Base-by-base conservation (phyloP, 1,284 basidiomycete genomes). In the Mrakiaceae sp. region DNA sequence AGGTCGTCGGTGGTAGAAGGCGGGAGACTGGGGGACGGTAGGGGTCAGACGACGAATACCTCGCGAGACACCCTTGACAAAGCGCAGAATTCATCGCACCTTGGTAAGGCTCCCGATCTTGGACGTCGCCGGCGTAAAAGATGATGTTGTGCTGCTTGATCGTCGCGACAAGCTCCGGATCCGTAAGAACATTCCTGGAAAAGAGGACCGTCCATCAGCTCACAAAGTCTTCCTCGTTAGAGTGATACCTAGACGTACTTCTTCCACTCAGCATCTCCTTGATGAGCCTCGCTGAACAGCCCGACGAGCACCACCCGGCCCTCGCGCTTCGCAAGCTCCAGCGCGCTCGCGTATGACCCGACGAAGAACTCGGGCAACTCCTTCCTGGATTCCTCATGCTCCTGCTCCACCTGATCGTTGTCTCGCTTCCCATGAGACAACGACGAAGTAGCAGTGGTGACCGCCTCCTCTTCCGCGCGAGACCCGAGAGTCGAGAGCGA, bases 211-310 rank as follows among this genome's bases (percentile, higher is more conserved):
- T 27, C 27, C 27, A 27, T 27, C 27, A 27, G 27, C 27, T 27
- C 27, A 8, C 27, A 8, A 12, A 47, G 46, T 9, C 27, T 47
- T 50, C 47, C 2, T 42, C 12, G 8, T 14, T 27, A 27, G 27
- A 27, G 27, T 27, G 27, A 27, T 27, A 27, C 27, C 27, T 2
- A 4, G 16, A 69, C 80, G 43, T 58, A 86, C 85, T 84, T 81
- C 76, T 93, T 93, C 79, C 97, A 97, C 69, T 85, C 85, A 1
- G 84, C 79, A 51, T 87, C 87, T 70, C 94, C 86, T 71, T 95
- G 90, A 70, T 98, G 93, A 71, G 96, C 92, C 49, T 85, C 84
- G 71, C 88, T 91, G 58, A 92, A 85, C n/a, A 98, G 79, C 0
- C 97, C 76, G 1, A 94, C 82, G 70, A 89, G 87, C 0, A 87